Percentiles rank a stretch among this genome's conserved stretches.
Evolutionary conservation across 2,329 filamentous ascomycete genomes (phyloP).

Genomic region (Exserohilum turcica): DNA sequence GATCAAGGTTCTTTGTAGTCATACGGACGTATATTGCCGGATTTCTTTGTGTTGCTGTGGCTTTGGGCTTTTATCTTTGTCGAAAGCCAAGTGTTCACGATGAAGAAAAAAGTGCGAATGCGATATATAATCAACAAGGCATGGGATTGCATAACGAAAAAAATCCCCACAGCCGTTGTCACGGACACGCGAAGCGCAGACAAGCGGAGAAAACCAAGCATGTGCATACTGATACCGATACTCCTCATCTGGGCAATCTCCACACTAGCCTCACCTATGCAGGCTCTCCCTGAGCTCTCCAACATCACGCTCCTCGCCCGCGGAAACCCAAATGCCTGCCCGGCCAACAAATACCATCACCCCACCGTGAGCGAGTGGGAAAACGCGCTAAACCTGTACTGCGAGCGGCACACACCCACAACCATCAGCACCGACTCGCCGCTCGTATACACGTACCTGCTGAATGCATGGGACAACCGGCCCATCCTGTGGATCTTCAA

Average conservation of each 20-base stretch:
- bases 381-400: not conserved
- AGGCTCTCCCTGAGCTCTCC: not conserved
- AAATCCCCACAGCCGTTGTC: too few relatives aligned
- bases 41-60: not conserved
- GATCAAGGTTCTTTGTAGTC: not conserved
- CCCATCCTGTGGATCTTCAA: conserved; percentile 10
- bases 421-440: not conserved
- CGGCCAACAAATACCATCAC: not conserved
- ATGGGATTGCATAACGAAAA: not conserved
- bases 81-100: not conserved
- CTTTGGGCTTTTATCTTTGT: not conserved
- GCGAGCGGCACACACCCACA: not conserved
- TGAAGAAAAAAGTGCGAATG: not conserved
- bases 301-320: not conserved
- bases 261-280: not conserved
- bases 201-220: not conserved
- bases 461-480: not conserved
- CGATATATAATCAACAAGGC: not conserved
- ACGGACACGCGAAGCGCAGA: not conserved
- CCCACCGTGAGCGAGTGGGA: not conserved
- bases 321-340: not conserved
- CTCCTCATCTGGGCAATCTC: not conserved
- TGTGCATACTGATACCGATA: not conserved
- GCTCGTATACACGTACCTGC: not conserved
- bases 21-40: not conserved